These are phyloP conservation scores for Candida sp. DNA, from an alignment of 1,139 yeast species.

Conservation along the genomic window DNA sequence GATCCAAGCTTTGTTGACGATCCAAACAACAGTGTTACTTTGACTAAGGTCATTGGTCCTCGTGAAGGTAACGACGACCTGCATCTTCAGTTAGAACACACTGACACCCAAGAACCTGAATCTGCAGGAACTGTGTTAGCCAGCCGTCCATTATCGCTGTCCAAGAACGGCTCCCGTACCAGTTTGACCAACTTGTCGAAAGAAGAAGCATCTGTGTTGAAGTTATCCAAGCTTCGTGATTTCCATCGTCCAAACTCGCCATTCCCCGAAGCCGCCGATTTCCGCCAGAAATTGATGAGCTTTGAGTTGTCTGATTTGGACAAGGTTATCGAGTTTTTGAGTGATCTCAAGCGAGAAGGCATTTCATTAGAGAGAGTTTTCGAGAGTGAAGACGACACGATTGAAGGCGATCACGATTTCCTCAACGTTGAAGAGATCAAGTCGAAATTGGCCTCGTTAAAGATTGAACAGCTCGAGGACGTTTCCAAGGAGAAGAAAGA, in stretches of 20 bases:
- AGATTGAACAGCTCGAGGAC: conserved; percentile 9
- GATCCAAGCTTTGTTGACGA: conserved; percentile 36
- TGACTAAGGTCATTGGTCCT: conserved; percentile 10
- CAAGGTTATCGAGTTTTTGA: conserved; percentile 53
- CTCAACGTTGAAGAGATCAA: conserved; percentile 23
- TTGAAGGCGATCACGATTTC: conserved; percentile 13
- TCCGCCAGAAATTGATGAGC: conserved; percentile 51
- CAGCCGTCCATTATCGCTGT: conserved; percentile 28
- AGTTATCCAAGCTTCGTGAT: conserved; percentile 32
- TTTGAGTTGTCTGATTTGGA: conserved; percentile 56
- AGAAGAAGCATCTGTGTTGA: conserved; percentile 48
- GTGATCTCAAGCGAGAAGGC: conserved; percentile 53
- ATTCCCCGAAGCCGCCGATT: conserved; percentile 39
- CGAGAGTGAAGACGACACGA: conserved; percentile 21
- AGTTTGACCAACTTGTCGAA: conserved; percentile 38
- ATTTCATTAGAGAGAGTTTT: conserved; percentile 56
- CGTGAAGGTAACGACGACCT: conserved; percentile 7
- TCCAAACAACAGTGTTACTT: conserved; percentile 16
- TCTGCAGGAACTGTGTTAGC: conserved; percentile 17
- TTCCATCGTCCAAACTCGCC: conserved; percentile 22
- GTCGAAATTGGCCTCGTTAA: conserved; percentile 19
- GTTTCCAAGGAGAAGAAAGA: conserved; percentile 4
- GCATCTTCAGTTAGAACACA: conserved; percentile 1
- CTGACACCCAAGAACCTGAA: conserved; percentile 2
- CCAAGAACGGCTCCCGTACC: conserved; percentile 40